Conservation (phyloP, 768 basidiomycete genomes). For the Mycena filopes region DNA sequence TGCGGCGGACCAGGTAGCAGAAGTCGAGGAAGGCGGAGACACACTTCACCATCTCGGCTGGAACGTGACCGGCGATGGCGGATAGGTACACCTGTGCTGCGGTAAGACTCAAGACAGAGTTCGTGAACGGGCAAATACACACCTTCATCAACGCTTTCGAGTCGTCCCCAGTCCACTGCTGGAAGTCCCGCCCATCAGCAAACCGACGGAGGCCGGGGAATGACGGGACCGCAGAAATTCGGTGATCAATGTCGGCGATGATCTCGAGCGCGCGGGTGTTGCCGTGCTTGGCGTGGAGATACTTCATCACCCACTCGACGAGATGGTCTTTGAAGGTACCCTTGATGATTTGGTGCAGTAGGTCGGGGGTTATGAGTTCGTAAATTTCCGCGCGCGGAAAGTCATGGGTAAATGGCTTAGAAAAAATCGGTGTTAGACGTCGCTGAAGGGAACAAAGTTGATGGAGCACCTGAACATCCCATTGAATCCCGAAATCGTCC, state of each 20-base stretch:
- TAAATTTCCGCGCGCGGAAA: no score
- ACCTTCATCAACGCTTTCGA: slow-evolving; percentile 48
- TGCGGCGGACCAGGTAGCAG: slow-evolving; percentile 39
- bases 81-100: slow-evolving; percentile 41
- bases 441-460: no score
- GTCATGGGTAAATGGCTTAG: no score
- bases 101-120: background rate
- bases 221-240: slow-evolving; percentile 27
- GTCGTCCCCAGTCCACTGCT: slow-evolving; percentile 46
- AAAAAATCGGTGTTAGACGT: no score
- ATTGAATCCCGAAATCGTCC: slow-evolving; percentile 31
- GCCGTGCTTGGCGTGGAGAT: background rate
- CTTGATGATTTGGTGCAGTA: no score
- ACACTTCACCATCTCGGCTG: slow-evolving; percentile 38
- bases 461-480: slow-evolving; percentile 19
- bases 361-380: no score
- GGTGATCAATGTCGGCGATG: slow-evolving; percentile 4
- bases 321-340: no score
- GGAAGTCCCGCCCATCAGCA: slow-evolving; percentile 37
- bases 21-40: slow-evolving; percentile 42
- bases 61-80: slow-evolving; percentile 44
- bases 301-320: no score
- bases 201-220: slow-evolving; percentile 36
- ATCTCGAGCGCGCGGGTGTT: background rate
- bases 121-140: background rate